Percentiles rank a stretch among this genome's conserved stretches.
Conservation (phyloP, 768 basidiomycete genomes). For the Chlorophyllum brunneum region DNA sequence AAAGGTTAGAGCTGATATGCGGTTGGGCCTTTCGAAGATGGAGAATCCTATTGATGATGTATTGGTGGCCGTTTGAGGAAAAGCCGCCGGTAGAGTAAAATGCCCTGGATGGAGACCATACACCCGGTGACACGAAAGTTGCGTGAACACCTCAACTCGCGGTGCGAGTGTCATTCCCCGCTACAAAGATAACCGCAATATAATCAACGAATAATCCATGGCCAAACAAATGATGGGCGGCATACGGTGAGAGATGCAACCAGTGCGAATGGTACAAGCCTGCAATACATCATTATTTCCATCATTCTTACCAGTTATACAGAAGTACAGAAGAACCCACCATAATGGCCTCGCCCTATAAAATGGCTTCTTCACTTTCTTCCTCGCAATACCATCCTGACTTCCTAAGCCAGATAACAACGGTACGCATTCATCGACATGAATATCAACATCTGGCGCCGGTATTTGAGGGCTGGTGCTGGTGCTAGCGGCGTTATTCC, state of each 20-base stretch:
- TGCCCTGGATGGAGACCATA: slow-evolving; percentile 23
- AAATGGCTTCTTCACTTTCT: slow-evolving; percentile 39
- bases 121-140: slow-evolving; percentile 65
- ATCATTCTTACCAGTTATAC: background rate
- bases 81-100: background rate
- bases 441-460: background rate
- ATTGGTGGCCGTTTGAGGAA: background rate
- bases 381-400: too few relatives aligned
- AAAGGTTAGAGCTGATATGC: slow-evolving; percentile 20
- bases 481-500: background rate
- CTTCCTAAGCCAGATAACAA: background rate
- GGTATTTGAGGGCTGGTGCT: background rate
- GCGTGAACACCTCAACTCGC: slow-evolving; percentile 76
- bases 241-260: slow-evolving; percentile 62
- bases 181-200: too few relatives aligned
- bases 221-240: too few relatives aligned
- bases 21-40: slow-evolving; percentile 21
- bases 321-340: slow-evolving; percentile 23
- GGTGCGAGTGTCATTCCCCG: slow-evolving; percentile 83
- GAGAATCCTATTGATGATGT: slow-evolving; percentile 12
- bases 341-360: slow-evolving; percentile 50
- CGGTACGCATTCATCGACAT: background rate
- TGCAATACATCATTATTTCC: slow-evolving; percentile 21
- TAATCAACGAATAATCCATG: too few relatives aligned
- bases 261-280: slow-evolving; percentile 79